Conservation (phyloP, 2,329 filamentous ascomycete species). For the Sordariomycetes sp. region DNA sequence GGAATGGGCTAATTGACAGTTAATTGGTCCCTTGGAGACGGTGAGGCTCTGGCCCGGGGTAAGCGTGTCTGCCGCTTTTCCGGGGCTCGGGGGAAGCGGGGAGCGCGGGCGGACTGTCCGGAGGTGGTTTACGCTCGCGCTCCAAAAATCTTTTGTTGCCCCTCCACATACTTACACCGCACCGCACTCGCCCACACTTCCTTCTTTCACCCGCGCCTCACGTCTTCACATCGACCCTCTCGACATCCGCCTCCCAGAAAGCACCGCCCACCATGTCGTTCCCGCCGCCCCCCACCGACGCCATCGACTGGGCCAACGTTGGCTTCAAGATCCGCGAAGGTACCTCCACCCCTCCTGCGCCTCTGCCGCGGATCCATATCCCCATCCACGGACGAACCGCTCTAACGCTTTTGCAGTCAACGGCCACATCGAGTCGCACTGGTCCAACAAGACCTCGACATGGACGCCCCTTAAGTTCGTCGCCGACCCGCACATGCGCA, state of each 20-base stretch:
- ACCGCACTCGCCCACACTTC: neutral
- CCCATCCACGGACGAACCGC: neutral
- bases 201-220: neutral
- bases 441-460: constrained; percentile 59
- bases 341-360: constrained; percentile 27
- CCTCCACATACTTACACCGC: neutral
- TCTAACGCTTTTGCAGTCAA: constrained; percentile 53
- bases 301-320: constrained; percentile 88
- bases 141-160: neutral
- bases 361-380: neutral
- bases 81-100: too few relatives aligned
- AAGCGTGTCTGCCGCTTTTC: too few relatives aligned
- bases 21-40: neutral
- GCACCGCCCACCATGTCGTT: constrained; percentile 32
- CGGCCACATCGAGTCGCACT: constrained; percentile 85
- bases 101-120: neutral
- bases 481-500: constrained; percentile 69
- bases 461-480: constrained; percentile 77
- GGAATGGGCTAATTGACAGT: neutral
- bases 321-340: constrained; percentile 90
- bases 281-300: constrained; percentile 66
- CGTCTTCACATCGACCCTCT: neutral
- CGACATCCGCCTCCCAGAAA: neutral
- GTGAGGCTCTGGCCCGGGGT: neutral
- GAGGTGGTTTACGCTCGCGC: neutral